Evolutionary conservation across 495 filamentous ascomycete species (phyloP).

Genomic region (Lentithecium fluviatile): DNA sequence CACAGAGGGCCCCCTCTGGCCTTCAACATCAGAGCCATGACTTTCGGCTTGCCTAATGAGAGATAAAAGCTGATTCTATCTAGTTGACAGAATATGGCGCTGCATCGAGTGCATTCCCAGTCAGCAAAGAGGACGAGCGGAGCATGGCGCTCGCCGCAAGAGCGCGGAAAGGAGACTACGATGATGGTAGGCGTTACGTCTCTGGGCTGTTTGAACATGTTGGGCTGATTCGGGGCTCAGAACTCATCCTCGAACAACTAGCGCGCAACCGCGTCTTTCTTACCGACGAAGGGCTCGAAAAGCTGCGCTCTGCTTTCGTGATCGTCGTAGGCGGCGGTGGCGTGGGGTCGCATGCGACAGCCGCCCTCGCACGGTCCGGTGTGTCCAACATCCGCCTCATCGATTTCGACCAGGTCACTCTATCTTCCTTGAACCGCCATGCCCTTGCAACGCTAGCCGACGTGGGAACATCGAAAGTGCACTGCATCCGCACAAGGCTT

Average conservation of each 20-base stretch:
- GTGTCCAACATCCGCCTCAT: slow-evolving; percentile 83
- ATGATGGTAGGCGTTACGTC: slow-evolving; percentile 61
- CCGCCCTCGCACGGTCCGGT: slow-evolving; percentile 84
- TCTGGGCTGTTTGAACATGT: not conserved
- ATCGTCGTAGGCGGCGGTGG: slow-evolving; percentile 91
- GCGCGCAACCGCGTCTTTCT: slow-evolving; percentile 94
- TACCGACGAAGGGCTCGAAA: slow-evolving; percentile 70
- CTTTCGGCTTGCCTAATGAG: too few species aligned
- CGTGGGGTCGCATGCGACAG: slow-evolving; percentile 87
- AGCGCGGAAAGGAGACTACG: slow-evolving; percentile 84
- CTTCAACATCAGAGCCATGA: too few species aligned
- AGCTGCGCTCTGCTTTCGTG: slow-evolving; percentile 77
- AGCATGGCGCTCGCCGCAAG: slow-evolving; percentile 72
- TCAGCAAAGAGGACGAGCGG: slow-evolving; percentile 73
- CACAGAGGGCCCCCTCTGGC: too few species aligned
- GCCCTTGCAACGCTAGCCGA: slow-evolving; percentile 91
- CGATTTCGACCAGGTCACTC: slow-evolving; percentile 96
- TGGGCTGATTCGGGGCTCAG: slow-evolving; percentile 44
- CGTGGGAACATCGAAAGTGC: slow-evolving; percentile 92
- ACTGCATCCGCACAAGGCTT: slow-evolving; percentile 71
- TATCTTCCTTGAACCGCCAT: slow-evolving; percentile 90
- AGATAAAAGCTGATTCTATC: too few species aligned
- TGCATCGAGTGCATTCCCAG: slow-evolving; percentile 53
- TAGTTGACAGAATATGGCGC: slow-evolving; percentile 75
- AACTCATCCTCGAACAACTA: slow-evolving; percentile 92